A percentile compares a stretch with the other conserved stretches of the same genome.
Conservation (phyloP, 148 eudicot species). For the Silene latifolia region DNA sequence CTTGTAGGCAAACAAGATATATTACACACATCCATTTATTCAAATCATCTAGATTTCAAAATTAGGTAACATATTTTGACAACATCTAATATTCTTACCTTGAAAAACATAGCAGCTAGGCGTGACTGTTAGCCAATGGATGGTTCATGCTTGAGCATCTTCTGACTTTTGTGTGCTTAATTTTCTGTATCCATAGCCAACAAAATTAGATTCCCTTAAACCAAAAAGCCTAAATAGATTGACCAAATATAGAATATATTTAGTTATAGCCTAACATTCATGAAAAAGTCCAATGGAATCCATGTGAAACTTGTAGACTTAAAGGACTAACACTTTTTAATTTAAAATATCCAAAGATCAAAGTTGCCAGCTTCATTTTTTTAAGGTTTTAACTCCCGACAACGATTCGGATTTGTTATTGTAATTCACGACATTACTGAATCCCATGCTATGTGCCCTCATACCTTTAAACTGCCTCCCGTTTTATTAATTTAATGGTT, state of each 20-base stretch:
- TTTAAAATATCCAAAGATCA: not conserved
- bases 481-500: too few relatives aligned
- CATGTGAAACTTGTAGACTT: constrained; percentile 9
- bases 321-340: not conserved
- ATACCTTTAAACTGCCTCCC: not conserved
- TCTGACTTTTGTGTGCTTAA: not conserved
- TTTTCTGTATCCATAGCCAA: not conserved
- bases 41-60: too few relatives aligned
- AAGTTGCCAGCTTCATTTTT: not conserved
- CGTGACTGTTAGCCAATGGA: not conserved
- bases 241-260: not conserved
- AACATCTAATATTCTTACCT: too few relatives aligned
- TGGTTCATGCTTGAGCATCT: constrained; percentile 1
- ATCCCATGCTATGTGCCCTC: not conserved
- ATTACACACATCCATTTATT: too few relatives aligned
- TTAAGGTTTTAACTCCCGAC: not conserved
- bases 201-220: not conserved
- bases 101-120: too few relatives aligned
- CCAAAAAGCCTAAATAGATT: not conserved
- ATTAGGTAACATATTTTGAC: too few relatives aligned
- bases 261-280: not conserved
- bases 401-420: not conserved
- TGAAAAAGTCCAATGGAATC: too few relatives aligned
- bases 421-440: not conserved
- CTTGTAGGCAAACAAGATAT: too few relatives aligned